Base-by-base conservation (phyloP, 345 rosid species). In the Stellera chamaejasme region DNA sequence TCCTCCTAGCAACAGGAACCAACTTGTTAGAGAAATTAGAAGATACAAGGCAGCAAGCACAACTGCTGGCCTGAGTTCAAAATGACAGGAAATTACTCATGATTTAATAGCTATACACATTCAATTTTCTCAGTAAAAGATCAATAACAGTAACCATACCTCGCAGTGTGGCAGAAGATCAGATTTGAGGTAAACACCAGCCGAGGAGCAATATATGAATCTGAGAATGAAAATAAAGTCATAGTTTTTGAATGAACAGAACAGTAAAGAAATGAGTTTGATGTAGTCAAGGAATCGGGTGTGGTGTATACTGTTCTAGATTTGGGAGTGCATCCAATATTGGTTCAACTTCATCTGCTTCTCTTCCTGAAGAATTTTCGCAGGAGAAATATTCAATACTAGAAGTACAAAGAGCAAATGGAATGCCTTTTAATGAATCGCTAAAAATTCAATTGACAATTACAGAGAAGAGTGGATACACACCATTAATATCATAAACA, bases 401-500 rank as follows among this genome's bases (percentile, higher is more conserved):
- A 47, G 44, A 32, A 32, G n/a, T 45, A 25, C 43, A 43, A 45
- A 19, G 39, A 46, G 23, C 13, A 23, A 5, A 27, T 54, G 39
- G 14, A 36, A 48, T 11, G 36, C 10, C 15, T 2, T 2, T 2
- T 26, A 44, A 45, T 42, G 13, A 59, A 41, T 26, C 27, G 27
- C 14, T 56, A 10, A 49, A 0, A 19, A 1, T 19, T 19, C 23
- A 19, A 19, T 19, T 19, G 23, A 19, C 23, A 19, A 19, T 19
- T 19, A 19, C 23, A 19, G 23, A 19, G 23, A 19, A 19, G 23
- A 19, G 27, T 41, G 54, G 19, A 19, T 43, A 13, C 51, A 43
- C 70, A 88, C 96, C 99, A 32, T 93, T 93, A 32, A 88, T 93
- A 72, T 93, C 99, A 66, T 89, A 93, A 59, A 89, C 96, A 64